A percentile compares a stretch with the other conserved stretches of the same genome.
Conservation (phyloP, 1,139 yeast species). For the Yamadazyma oceani region DNA sequence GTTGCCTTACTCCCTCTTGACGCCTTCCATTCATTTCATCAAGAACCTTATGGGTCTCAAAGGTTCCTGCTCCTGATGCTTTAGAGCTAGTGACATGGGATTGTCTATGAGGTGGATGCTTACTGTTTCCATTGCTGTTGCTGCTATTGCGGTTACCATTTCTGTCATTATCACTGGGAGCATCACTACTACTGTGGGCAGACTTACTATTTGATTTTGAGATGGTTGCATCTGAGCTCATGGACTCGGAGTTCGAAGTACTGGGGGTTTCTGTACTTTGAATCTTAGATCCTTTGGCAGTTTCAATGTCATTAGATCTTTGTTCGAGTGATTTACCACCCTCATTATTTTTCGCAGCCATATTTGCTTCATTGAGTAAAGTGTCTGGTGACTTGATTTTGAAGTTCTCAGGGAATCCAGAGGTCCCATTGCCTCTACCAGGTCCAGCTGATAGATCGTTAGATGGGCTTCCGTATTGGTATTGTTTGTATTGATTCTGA, state of each 20-base stretch:
- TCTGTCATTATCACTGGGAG: neutral
- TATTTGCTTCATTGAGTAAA: slow-evolving; percentile 1
- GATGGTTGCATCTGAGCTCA: neutral
- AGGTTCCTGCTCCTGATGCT: neutral
- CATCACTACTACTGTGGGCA: neutral
- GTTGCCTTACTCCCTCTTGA: neutral
- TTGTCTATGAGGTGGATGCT: neutral
- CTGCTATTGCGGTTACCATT: neutral
- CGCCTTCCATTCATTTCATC: neutral
- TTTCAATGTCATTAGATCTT: neutral
- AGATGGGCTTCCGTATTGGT: slow-evolving; percentile 17
- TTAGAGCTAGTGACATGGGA: too few relatives aligned
- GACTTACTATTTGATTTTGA: slow-evolving; percentile 2
- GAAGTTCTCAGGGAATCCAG: slow-evolving; percentile 1
- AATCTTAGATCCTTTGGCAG: neutral
- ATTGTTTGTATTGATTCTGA: slow-evolving; percentile 16
- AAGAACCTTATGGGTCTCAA: neutral
- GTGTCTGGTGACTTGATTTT: slow-evolving; percentile 1
- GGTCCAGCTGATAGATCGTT: slow-evolving; percentile 2
- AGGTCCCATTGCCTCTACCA: slow-evolving; percentile 3
- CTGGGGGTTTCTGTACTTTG: neutral
- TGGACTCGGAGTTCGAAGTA: slow-evolving; percentile 1
- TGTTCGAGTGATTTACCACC: neutral
- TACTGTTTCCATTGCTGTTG: neutral
- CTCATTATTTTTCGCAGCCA: slow-evolving; percentile 1